Evolutionary conservation across 1,139 yeast species (phyloP), one percentile per base, ranked within the genome.

Genomic region (Debaryomyces coudertii): DNA sequence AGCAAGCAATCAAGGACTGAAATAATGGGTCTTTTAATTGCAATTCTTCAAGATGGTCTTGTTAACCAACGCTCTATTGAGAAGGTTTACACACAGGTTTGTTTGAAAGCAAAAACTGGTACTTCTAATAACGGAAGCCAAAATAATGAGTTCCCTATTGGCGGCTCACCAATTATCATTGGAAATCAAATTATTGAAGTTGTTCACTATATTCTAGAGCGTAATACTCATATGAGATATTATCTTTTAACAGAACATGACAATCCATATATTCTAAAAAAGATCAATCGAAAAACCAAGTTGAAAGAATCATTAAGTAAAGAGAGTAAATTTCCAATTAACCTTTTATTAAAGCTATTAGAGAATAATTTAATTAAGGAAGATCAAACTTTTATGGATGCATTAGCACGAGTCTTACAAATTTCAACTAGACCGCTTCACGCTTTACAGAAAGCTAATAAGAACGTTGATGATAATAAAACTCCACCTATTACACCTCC

Each of bases 221-320:
- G 83, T 40, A 88, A 85, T 53, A 76, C 78, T 15, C 88, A 84
- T 53, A 73, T 88, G 58, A 78, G 95, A 49, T 83, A 84, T 57
- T 90, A 84, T 58, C 84, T 92, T 59, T 71, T 92, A 48, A 82
- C 87, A 5, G 96, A 90, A 54, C 96, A 90, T 60, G 97, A 90
- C 33, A 77, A 76, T 42, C 71, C 82, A 25, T 70, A 80, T 46
- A 62, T 80, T 16, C 59, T 74, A 43, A 82, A 77, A 54, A 79
- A 78, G 47, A 52, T 63, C 38, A 71, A 68, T 48, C 68, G 68
- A 28, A 75, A 73, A 49, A 50, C 62, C 31, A 74, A 69, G 52
- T 66, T 65, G 47, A 76, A 73, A 48, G 73, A 72, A 24, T 56
- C 66, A 1, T 56, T 59, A 5, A 57, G 65, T 51, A 82, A 71